Base-by-base conservation (phyloP, 179 eudicot species). In the Silene coronaria region DNA sequence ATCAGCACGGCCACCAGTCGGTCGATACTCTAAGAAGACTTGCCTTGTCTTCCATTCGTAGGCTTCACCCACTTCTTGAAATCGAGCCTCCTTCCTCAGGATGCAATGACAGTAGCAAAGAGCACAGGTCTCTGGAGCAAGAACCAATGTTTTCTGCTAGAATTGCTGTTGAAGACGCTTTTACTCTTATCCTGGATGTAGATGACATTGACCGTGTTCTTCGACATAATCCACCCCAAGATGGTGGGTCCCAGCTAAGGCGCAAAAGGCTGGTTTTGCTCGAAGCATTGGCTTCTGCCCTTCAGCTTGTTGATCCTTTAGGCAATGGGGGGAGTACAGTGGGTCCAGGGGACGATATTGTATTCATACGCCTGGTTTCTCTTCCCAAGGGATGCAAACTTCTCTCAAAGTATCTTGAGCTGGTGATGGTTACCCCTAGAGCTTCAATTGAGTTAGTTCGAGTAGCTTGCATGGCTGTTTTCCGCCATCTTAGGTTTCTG, bases 101-200 rank as follows among this genome's bases (percentile, higher is more conserved):
- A 62, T 76, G 86, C 68, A 78, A 78, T 75, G 82, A 79, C 30
- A 75, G 79, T 26, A 73, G 86, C 84, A 75, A 79, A 79, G 67
- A 86, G 84, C 74, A 60, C 55, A 89, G 81, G 77, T 82, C 90
- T 21, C 82, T 91, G 30, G 96, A 91, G 73, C 87, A 91, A 81
- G 96, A 91, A 74, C 96, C 93, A n/a, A 80, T 87, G 91, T 82
- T 89, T 80, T 88, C 91, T 71, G 93, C 96, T n/a, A 85, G 96
- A 80, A 82, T 91, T 63, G 83, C 87, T 6, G 76, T 89, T 60
- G 96, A 91, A 80, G 96, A 91, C 68, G 86, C 86, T 42, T 82
- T 86, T 64, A 81, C 70, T 70, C 86, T 91, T 71, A 88, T 91
- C 27, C 87, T 91, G 9, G 91, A 91, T 70, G 87, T 91, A 21